Base-by-base conservation (phyloP, 352 stramenopile species). In the Globisporangium takayamanum region DNA sequence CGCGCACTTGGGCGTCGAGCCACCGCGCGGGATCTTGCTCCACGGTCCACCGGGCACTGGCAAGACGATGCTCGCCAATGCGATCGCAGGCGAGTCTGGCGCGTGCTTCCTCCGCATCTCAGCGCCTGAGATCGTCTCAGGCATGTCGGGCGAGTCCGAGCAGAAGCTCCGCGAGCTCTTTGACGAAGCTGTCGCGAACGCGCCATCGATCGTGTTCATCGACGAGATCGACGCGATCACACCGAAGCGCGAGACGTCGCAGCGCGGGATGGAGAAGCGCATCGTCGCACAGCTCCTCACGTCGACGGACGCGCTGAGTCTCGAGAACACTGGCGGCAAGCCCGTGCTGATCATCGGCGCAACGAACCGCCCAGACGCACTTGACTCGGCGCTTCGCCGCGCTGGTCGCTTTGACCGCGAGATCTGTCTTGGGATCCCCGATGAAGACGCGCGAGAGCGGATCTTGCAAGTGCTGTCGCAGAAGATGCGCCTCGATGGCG, bases 381-480 rank as follows among this genome's bases (percentile, higher is more conserved):
- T 99, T 33, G 98, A 99, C 76, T 86, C 92, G 50, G 96, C 96
- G 6, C 72, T 99, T 37, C 85, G 97, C 50, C 89, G 97, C 26
- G 95, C 97, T 0, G 98, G 98, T 14, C 82, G 98, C 22, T 99
- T 99, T 64, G 97, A 99, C 72, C 87, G 97, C 16, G 97, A 99
- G 75, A 99, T 99, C 66, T 91, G 88, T 45, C 72, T 99, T 5
- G 96, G 95, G 20, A 98, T 99, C 55, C 97, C 97, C 0, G 96
- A 99, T 59, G 94, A 98, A 64, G 72, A 87, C 30, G 96, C 92
- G 0, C 79, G 97, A 14, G 84, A 91, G 55, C 88, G 80, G n/a
- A 99, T 99, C 68, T 68, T 99, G 42, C 70, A 84, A 48, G 89
- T 98, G 25, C 88, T 99, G 63, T 95, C 91, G 1, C 72, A 72